A percentile compares a stretch with the other conserved stretches of the same genome.
Evolutionary conservation across 441 rosid genomes (phyloP).

Genomic region (Arabidopsis lyrata): DNA sequence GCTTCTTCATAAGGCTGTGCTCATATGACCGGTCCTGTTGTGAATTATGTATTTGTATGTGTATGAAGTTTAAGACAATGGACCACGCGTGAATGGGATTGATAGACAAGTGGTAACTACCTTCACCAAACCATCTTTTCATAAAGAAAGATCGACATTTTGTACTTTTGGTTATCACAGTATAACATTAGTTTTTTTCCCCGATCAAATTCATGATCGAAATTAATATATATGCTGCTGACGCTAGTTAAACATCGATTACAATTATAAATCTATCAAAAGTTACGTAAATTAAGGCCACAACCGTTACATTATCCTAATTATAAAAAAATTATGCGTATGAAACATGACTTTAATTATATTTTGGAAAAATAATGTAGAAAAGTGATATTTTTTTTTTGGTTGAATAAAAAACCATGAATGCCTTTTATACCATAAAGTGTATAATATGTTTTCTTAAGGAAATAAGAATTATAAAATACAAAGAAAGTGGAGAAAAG

Average conservation of each 20-base stretch:
- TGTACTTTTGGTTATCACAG: constrained; percentile 11
- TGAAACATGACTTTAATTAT: not conserved
- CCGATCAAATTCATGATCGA: not conserved
- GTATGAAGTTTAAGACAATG: constrained; percentile 24
- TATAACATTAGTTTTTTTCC: not conserved
- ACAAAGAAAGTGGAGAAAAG: constrained; percentile 39
- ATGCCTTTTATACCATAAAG: constrained; percentile 31
- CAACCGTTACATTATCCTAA: not conserved
- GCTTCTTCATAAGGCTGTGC: constrained; percentile 30
- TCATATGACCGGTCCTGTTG: constrained; percentile 26
- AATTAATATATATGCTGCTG: not conserved
- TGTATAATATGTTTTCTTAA: constrained; percentile 15
- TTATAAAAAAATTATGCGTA: not conserved
- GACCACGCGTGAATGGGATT: constrained; percentile 38
- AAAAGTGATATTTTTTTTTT: not conserved
- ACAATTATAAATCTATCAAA: not conserved
- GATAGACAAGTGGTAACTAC: constrained; percentile 32
- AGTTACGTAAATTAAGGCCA: not conserved
- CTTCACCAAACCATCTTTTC: constrained; percentile 40
- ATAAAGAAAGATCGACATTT: constrained; percentile 2
- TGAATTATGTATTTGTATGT: constrained; percentile 30
- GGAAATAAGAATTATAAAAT: constrained; percentile 8
- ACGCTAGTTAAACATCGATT: not conserved
- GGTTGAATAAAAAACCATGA: constrained; percentile 6
- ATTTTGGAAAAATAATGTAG: constrained; percentile 10